Evolutionary conservation across 2,329 filamentous ascomycete genomes (phyloP).

Genomic region (Exophiala oligosperma): DNA sequence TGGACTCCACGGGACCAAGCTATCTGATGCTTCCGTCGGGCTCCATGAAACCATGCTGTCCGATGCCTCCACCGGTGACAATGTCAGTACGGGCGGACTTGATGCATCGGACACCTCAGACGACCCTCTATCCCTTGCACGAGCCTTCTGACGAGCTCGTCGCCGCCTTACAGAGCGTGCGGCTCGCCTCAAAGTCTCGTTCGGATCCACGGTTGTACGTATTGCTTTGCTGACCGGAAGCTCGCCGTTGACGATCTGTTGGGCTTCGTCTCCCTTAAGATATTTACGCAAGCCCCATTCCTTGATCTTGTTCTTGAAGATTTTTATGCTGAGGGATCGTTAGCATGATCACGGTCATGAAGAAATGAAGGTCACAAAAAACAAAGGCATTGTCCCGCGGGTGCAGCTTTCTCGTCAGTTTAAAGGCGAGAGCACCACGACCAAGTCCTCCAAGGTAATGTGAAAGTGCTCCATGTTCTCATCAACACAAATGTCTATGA

Average conservation of each 20-base stretch:
- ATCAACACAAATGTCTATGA: too few species aligned
- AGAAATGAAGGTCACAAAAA: background rate
- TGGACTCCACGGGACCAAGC: background rate
- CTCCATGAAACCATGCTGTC: background rate
- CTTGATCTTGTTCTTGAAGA: conserved; percentile 24
- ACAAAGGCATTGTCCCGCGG: background rate
- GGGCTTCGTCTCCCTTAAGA: conserved; percentile 18
- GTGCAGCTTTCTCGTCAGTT: background rate
- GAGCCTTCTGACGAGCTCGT: conserved; percentile 2
- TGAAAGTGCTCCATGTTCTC: too few species aligned
- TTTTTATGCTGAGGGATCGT: conserved; percentile 12
- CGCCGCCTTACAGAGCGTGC: conserved; percentile 16
- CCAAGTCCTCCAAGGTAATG: too few species aligned
- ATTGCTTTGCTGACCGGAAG: background rate
- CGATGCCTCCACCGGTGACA: background rate
- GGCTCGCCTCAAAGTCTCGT: conserved; percentile 7
- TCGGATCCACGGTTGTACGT: background rate
- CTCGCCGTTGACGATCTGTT: conserved; percentile 17
- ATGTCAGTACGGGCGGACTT: background rate
- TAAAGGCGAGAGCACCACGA: background rate
- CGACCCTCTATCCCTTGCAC: background rate
- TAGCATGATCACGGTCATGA: background rate
- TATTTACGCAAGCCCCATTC: conserved; percentile 20
- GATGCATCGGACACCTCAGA: background rate
- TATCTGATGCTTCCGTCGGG: background rate